These are phyloP conservation scores for Lophium mytilinum DNA, from an alignment of 495 filamentous ascomycete genomes.

Conservation along the genomic window DNA sequence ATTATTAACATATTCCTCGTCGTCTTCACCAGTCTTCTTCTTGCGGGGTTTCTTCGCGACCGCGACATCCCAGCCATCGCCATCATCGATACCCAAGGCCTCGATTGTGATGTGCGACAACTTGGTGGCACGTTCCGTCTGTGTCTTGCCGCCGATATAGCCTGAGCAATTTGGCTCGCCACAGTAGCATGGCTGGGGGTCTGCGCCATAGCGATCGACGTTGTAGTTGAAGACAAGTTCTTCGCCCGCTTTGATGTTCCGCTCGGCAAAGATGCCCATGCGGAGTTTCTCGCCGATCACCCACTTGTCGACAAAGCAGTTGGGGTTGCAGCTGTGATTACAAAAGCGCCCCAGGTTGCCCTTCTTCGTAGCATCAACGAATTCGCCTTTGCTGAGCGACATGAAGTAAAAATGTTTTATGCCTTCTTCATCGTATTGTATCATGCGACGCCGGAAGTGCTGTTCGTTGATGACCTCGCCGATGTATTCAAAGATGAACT, in stretches of 20 bases:
- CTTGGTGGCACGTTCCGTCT: conserved; percentile 92
- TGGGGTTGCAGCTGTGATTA: conserved; percentile 98
- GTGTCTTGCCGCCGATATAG: conserved; percentile 94
- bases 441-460: conserved; percentile 78
- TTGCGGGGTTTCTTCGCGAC: conserved; percentile 83
- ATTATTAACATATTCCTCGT: conserved; percentile 94
- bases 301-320: conserved; percentile 99
- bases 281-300: conserved; percentile 96
- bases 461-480: conserved; percentile 94
- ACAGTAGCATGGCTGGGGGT: conserved; percentile 95
- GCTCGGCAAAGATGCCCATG: conserved; percentile 97
- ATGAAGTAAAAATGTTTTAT: conserved; percentile 99
- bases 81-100: conserved; percentile 90
- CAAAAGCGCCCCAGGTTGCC: conserved; percentile 95
- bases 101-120: conserved; percentile 85
- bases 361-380: conserved; percentile 95
- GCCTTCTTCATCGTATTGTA: conserved; percentile 86
- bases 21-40: conserved; percentile 89
- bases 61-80: conserved; percentile 82
- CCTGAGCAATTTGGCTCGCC: conserved; percentile 91
- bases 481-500: conserved; percentile 97
- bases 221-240: conserved; percentile 99
- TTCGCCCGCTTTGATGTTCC: conserved; percentile 77
- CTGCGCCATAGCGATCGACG: conserved; percentile 93
- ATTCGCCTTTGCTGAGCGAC: conserved; percentile 93